A percentile compares a stretch with the other conserved stretches of the same genome.
Conservation (phyloP, 2,329 filamentous ascomycete species). For the Aureobasidium sp. region DNA sequence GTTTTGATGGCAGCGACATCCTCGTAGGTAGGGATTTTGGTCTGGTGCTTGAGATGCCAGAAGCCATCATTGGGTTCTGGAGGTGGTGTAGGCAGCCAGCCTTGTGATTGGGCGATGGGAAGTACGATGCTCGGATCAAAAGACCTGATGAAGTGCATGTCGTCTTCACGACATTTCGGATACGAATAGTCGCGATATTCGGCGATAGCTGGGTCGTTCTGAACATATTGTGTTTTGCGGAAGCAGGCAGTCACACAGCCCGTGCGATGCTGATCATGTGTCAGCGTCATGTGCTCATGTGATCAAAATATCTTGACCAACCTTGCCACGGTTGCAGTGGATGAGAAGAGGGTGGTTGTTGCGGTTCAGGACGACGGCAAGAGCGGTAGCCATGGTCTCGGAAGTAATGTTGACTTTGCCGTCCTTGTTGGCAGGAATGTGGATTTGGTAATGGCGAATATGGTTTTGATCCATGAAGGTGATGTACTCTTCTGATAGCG, state of each 20-base stretch:
- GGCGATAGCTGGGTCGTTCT: conserved; percentile 53
- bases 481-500: conserved; percentile 41
- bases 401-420: conserved; percentile 54
- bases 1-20: conserved; percentile 6
- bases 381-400: conserved; percentile 61
- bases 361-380: conserved; percentile 63
- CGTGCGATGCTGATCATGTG: conserved; percentile 57
- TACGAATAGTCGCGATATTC: conserved; percentile 64
- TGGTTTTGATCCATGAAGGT: conserved; percentile 58
- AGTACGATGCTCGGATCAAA: conserved; percentile 11
- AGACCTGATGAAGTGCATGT: conserved; percentile 37
- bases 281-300: background rate
- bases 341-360: conserved; percentile 74
- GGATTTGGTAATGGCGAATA: conserved; percentile 68
- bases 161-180: conserved; percentile 43
- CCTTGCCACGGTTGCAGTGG: conserved; percentile 89
- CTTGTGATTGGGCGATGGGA: conserved; percentile 14
- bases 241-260: conserved; percentile 81
- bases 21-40: background rate
- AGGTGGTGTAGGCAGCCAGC: conserved; percentile 15
- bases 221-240: conserved; percentile 65
- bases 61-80: conserved; percentile 11
- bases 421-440: conserved; percentile 85
- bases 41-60: background rate
- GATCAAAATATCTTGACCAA: background rate